These are phyloP conservation scores for Leccinum pellstonianum DNA, from an alignment of 768 basidiomycete species.

Conservation along the genomic window DNA sequence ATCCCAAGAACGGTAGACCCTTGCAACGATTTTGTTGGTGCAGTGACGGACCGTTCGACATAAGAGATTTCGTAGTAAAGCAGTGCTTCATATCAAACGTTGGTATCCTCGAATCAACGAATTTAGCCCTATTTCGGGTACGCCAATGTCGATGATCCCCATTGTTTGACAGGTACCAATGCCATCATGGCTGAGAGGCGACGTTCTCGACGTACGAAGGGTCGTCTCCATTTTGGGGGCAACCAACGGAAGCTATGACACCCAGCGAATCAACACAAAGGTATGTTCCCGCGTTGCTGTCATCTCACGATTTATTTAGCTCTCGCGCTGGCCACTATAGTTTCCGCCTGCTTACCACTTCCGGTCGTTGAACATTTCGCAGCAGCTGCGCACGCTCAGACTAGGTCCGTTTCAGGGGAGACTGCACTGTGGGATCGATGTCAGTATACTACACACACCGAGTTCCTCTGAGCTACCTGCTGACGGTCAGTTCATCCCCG, in stretches of 20 bases:
- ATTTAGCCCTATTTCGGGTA: constrained; percentile 8
- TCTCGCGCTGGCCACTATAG: constrained; percentile 14
- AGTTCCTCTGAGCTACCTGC: not conserved
- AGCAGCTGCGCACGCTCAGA: constrained; percentile 72
- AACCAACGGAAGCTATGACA: constrained; percentile 9
- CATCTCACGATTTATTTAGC: not conserved
- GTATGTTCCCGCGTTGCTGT: constrained; percentile 11
- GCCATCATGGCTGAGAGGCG: constrained; percentile 71
- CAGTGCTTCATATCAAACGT: constrained; percentile 88
- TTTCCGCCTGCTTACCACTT: constrained; percentile 16
- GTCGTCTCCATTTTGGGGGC: constrained; percentile 48
- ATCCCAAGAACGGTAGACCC: constrained; percentile 52
- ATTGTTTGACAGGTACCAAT: constrained; percentile 50
- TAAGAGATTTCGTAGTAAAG: constrained; percentile 84
- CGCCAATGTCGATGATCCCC: constrained; percentile 5
- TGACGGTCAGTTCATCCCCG: constrained; percentile 7
- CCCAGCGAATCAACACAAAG: constrained; percentile 11
- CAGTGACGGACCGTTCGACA: constrained; percentile 79
- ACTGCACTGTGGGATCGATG: constrained; percentile 88
- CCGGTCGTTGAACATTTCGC: constrained; percentile 59
- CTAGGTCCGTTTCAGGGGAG: constrained; percentile 79
- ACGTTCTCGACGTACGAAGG: constrained; percentile 73
- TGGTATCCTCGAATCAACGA: constrained; percentile 23
- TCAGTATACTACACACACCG: constrained; percentile 43
- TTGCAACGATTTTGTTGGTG: constrained; percentile 76